A percentile compares a stretch with the other conserved stretches of the same genome.
phyloP scores from a whole-genome alignment of 1,284 basidiomycete genomes.

The Singerocomus rubriflavus region DNA sequence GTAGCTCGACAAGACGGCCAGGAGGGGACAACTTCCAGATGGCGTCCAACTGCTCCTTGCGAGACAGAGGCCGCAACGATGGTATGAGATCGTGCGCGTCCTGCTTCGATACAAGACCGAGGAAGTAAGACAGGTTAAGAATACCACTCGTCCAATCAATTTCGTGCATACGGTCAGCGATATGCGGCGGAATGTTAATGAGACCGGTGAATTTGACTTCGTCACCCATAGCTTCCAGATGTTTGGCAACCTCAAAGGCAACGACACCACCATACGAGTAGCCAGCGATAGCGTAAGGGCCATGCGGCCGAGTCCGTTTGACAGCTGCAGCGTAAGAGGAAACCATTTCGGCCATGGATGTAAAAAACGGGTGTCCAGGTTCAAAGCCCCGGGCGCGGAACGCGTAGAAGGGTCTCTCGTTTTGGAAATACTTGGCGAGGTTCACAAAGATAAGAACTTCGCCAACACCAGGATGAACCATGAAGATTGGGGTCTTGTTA shows the following conservation, averaged over 20 bases:
- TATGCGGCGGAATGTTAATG: slow-evolving; percentile 40
- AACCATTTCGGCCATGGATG: slow-evolving; percentile 40
- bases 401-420: slow-evolving; percentile 42
- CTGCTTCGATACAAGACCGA: slow-evolving; percentile 22
- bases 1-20: slow-evolving; percentile 23
- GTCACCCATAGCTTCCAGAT: slow-evolving; percentile 34
- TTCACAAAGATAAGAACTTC: slow-evolving; percentile 43
- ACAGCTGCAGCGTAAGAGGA: slow-evolving; percentile 37
- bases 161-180: slow-evolving; percentile 40
- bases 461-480: slow-evolving; percentile 42
- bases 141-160: slow-evolving; percentile 39
- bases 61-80: slow-evolving; percentile 10
- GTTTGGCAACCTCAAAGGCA: slow-evolving; percentile 43
- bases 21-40: slow-evolving; percentile 25
- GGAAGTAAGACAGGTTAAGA: slow-evolving; percentile 34
- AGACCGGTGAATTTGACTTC: slow-evolving; percentile 38
- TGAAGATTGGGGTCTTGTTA: slow-evolving; percentile 40
- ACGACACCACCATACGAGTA: slow-evolving; percentile 47
- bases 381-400: slow-evolving; percentile 42
- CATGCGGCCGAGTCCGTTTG: slow-evolving; percentile 34
- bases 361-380: slow-evolving; percentile 33
- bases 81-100: slow-evolving; percentile 18
- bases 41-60: slow-evolving; percentile 19
- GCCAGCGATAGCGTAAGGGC: slow-evolving; percentile 43
- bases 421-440: slow-evolving; percentile 34